Evolutionary conservation across 495 filamentous ascomycete genomes (phyloP).

Genomic region (Haplographium delicatum): DNA sequence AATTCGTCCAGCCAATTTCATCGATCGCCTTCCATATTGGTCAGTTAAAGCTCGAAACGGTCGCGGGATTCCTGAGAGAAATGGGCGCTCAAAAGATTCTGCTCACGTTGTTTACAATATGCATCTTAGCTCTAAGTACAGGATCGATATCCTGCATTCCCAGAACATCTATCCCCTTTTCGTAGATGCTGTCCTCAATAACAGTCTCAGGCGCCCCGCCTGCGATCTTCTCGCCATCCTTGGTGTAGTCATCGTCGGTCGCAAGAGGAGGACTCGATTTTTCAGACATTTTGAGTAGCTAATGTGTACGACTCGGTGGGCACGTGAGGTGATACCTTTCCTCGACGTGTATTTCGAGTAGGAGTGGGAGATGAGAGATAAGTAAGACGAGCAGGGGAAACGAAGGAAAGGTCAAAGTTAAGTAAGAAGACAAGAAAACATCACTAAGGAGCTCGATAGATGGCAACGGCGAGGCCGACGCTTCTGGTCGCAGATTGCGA

Average conservation of each 20-base stretch:
- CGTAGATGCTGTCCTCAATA: slow-evolving; percentile 17
- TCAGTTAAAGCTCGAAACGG: not conserved
- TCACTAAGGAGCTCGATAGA: not conserved
- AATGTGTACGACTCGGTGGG: no score
- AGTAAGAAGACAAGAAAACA: not conserved
- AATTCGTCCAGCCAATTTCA: slow-evolving; percentile 64
- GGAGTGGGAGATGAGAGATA: no score
- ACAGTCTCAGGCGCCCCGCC: slow-evolving; percentile 1
- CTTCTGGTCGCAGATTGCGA: not conserved
- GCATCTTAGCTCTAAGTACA: slow-evolving; percentile 64
- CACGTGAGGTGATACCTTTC: no score
- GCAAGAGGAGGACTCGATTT: slow-evolving; percentile 1
- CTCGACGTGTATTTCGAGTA: no score
- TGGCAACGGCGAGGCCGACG: slow-evolving; percentile 4
- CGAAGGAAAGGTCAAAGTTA: not conserved
- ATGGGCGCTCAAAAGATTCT: not conserved
- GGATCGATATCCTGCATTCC: slow-evolving; percentile 48
- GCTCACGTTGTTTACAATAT: slow-evolving; percentile 62
- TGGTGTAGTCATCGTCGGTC: not conserved
- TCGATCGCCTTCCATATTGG: slow-evolving; percentile 52
- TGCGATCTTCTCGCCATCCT: slow-evolving; percentile 14
- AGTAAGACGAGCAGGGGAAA: not conserved
- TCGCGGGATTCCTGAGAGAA: not conserved
- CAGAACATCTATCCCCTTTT: slow-evolving; percentile 43
- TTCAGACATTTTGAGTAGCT: slow-evolving; percentile 11